These are phyloP conservation scores for Tubosaeta sp. DNA, from an alignment of 768 basidiomycete species.

Conservation along the genomic window DNA sequence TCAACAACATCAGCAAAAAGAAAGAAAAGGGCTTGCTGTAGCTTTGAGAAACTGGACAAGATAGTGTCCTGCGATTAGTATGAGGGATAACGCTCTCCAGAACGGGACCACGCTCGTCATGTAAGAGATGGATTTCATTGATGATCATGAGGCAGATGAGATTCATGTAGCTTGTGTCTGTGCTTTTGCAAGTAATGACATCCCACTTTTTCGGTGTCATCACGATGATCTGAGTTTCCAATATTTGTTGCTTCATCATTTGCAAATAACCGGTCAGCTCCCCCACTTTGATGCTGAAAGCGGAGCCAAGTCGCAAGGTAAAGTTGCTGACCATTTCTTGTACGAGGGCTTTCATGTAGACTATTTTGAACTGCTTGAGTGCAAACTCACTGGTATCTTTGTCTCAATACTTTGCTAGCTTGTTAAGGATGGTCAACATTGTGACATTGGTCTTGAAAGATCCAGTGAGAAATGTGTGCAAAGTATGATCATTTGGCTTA, in stretches of 20 bases:
- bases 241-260: constrained; percentile 96
- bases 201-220: constrained; percentile 99
- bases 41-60: constrained; percentile 96
- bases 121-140: constrained; percentile 98
- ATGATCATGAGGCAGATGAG: constrained; percentile 95
- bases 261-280: constrained; percentile 97
- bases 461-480: constrained; percentile 11
- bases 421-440: constrained; percentile 90
- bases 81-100: constrained; percentile 82
- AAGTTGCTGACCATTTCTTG: too few species aligned
- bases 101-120: too few species aligned
- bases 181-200: constrained; percentile 96
- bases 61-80: constrained; percentile 84
- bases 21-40: constrained; percentile 53
- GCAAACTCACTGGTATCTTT: too few species aligned
- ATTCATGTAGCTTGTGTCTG: constrained; percentile 95
- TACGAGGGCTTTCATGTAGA: too few species aligned
- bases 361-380: too few species aligned
- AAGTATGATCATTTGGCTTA: background rate
- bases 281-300: constrained; percentile 78
- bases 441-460: constrained; percentile 87
- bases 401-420: too few species aligned
- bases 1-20: background rate
- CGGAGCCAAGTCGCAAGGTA: constrained; percentile 56
- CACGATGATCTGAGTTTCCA: constrained; percentile 96